These are phyloP conservation scores for Heritiera littoralis DNA, from an alignment of 345 rosid genomes.

Conservation along the genomic window DNA sequence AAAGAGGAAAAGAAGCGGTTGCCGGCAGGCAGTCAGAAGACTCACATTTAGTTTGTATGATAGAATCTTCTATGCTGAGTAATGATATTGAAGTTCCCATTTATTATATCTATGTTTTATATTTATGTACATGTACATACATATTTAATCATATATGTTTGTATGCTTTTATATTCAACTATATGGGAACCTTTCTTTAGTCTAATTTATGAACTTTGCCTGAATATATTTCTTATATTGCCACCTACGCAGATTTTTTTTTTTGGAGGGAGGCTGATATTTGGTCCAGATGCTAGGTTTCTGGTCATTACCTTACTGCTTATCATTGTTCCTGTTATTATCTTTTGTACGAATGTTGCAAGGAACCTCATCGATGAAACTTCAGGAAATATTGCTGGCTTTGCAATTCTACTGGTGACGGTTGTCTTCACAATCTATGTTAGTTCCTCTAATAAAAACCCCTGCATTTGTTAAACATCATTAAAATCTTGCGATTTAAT, in stretches of 20 bases:
- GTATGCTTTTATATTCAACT: neutral
- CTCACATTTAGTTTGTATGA: neutral
- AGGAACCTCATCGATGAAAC: constrained; percentile 37
- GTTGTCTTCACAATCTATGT: constrained; percentile 48
- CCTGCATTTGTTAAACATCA: neutral
- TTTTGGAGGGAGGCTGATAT: constrained; percentile 43
- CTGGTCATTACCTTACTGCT: constrained; percentile 44
- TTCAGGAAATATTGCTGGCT: constrained; percentile 35
- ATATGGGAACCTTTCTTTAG: neutral
- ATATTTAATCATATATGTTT: neutral
- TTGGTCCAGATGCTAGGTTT: constrained; percentile 55
- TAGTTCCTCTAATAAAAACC: constrained; percentile 21
- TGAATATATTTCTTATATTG: constrained; percentile 12
- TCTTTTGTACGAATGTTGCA: constrained; percentile 47
- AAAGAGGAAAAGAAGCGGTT: neutral
- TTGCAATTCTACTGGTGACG: constrained; percentile 37
- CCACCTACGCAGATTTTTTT: constrained; percentile 44
- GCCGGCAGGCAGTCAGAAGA: neutral
- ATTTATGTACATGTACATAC: neutral
- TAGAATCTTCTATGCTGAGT: neutral
- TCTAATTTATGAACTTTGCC: neutral
- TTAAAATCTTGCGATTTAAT: neutral
- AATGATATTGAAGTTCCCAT: neutral
- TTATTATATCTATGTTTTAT: neutral
- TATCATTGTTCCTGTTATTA: constrained; percentile 43